A percentile compares a stretch with the other conserved stretches of the same genome.
These are phyloP conservation scores for Patellaria atrata DNA, from an alignment of 495 filamentous ascomycete genomes.

Conservation along the genomic window DNA sequence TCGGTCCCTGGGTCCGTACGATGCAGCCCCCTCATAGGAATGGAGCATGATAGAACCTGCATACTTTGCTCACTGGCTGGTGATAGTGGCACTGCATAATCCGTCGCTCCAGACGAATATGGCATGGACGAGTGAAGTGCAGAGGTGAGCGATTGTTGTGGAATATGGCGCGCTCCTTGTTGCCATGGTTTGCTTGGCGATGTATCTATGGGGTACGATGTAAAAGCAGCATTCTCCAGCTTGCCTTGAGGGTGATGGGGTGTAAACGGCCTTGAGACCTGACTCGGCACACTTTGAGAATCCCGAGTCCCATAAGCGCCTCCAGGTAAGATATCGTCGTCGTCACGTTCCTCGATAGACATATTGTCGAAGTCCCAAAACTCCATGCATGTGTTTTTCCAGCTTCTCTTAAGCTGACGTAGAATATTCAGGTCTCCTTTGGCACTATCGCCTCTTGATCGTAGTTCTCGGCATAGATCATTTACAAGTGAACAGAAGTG, in stretches of 20 bases:
- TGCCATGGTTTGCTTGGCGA: constrained; percentile 18
- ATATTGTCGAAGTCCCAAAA: constrained; percentile 56
- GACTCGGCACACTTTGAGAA: constrained; percentile 33
- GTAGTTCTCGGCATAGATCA: constrained; percentile 50
- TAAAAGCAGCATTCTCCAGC: constrained; percentile 14
- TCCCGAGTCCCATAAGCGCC: constrained; percentile 28
- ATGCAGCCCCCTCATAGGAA: constrained; percentile 38
- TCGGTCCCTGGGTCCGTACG: constrained; percentile 15
- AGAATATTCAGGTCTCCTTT: constrained; percentile 81
- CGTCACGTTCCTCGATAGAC: constrained; percentile 36
- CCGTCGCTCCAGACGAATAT: background rate
- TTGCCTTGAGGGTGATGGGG: constrained; percentile 7
- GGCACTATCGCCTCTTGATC: constrained; percentile 37
- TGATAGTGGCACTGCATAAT: constrained; percentile 15
- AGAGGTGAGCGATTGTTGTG: constrained; percentile 19
- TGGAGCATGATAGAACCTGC: constrained; percentile 67
- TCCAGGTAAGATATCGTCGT: constrained; percentile 63
- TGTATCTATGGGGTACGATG: constrained; percentile 18
- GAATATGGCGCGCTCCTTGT: constrained; percentile 14
- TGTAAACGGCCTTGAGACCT: no score
- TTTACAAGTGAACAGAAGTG: constrained; percentile 78
- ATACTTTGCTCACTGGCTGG: constrained; percentile 41
- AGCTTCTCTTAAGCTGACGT: constrained; percentile 90
- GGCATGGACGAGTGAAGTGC: constrained; percentile 14
- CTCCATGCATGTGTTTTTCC: constrained; percentile 75